Evolutionary conservation across 164 flowering plant genomes (phyloP).

Genomic region (Platanus orientalis): DNA sequence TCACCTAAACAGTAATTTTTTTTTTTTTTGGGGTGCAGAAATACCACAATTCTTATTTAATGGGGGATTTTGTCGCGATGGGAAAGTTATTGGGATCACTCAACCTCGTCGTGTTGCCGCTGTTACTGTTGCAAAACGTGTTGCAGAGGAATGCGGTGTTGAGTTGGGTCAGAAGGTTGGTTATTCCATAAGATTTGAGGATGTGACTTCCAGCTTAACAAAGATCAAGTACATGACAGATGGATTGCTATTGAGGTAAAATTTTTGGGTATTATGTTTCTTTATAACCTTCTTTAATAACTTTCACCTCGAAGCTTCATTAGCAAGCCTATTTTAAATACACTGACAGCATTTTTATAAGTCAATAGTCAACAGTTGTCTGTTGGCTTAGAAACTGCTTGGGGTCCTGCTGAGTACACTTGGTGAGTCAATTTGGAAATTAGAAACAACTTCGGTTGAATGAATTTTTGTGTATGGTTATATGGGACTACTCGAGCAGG

Average conservation of each 20-base stretch:
- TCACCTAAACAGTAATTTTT: neutral
- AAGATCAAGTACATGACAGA: constrained; percentile 96
- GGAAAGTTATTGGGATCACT: constrained; percentile 72
- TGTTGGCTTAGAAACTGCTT: too few species aligned
- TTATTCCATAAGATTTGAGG: constrained; percentile 92
- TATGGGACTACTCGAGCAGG: too few species aligned
- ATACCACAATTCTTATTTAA: constrained; percentile 79
- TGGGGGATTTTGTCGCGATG: constrained; percentile 68
- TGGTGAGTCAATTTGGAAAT: too few species aligned
- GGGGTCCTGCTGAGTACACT: too few species aligned
- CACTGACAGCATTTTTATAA: too few species aligned
- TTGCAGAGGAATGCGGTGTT: constrained; percentile 91
- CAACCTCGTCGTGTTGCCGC: constrained; percentile 97
- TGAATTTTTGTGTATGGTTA: too few species aligned
- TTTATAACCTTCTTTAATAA: neutral
- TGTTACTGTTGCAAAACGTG: constrained; percentile 89
- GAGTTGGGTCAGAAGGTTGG: constrained; percentile 86
- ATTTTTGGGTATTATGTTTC: neutral
- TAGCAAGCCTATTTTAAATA: neutral
- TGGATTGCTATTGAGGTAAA: constrained; percentile 79
- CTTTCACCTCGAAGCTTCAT: neutral
- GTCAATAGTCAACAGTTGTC: too few species aligned
- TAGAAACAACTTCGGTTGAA: too few species aligned
- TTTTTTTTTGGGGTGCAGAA: too few species aligned
- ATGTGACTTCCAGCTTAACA: constrained; percentile 66